phyloP scores from a whole-genome alignment of 768 basidiomycete species.

The Kwoniella sp. region DNA sequence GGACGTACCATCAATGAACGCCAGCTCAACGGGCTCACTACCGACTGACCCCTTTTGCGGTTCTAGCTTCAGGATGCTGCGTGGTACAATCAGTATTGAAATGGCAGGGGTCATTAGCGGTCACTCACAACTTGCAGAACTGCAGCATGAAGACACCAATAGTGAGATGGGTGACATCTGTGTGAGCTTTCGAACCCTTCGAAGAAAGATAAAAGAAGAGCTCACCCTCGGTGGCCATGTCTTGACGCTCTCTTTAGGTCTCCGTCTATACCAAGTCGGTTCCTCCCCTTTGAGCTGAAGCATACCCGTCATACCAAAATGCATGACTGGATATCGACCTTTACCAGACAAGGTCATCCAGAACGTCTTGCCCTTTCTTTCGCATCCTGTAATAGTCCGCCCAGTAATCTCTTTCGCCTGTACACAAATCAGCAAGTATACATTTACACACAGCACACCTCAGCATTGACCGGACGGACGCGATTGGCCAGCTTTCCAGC shows the following conservation, averaged over 20 bases:
- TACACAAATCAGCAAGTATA: not conserved
- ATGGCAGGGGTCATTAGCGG: not conserved
- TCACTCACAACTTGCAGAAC: conserved; percentile 47
- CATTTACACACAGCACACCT: not conserved
- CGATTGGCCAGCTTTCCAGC: too few species aligned
- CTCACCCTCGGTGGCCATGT: conserved; percentile 53
- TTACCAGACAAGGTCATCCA: conserved; percentile 67
- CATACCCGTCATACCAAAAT: conserved; percentile 88
- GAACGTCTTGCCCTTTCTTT: conserved; percentile 57
- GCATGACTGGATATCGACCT: conserved; percentile 69
- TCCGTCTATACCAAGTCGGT: conserved; percentile 53
- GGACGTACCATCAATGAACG: conserved; percentile 65
- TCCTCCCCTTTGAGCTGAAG: conserved; percentile 63
- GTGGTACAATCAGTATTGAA: not conserved
- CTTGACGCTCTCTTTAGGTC: conserved; percentile 38
- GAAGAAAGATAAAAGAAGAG: not conserved
- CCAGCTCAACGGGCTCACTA: conserved; percentile 60
- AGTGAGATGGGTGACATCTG: conserved; percentile 6
- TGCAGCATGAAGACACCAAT: conserved; percentile 4
- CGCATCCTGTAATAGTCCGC: conserved; percentile 51
- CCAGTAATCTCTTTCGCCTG: conserved; percentile 63
- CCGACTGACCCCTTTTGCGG: conserved; percentile 55
- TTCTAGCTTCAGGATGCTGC: conserved; percentile 63
- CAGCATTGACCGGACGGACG: too few species aligned
- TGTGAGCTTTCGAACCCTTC: too few species aligned